phyloP scores from a whole-genome alignment of 2,329 filamentous ascomycete species.

The Phialophora verrucosa region DNA sequence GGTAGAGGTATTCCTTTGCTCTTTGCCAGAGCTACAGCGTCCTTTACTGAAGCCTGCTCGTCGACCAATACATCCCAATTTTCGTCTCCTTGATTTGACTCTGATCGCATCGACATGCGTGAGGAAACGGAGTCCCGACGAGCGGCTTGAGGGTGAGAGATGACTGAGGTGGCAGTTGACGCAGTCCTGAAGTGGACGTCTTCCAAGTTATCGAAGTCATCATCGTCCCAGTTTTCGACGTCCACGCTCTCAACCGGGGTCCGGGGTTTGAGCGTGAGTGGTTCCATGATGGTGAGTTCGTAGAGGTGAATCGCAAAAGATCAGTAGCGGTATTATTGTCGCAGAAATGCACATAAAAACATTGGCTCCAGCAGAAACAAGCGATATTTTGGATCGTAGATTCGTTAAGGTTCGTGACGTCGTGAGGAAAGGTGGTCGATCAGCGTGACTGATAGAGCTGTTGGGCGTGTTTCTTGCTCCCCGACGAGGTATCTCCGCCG shows the following conservation, averaged over 20 bases:
- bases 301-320: conserved; percentile 2
- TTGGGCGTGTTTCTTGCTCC: conserved; percentile 27
- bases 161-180: conserved; percentile 54
- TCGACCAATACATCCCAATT: conserved; percentile 88
- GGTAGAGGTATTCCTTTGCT: conserved; percentile 91
- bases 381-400: conserved; percentile 18
- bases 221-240: conserved; percentile 59
- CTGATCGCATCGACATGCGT: conserved; percentile 79
- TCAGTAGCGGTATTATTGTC: conserved; percentile 15
- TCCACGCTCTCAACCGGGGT: conserved; percentile 45
- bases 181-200: conserved; percentile 53
- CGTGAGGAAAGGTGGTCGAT: conserved; percentile 28
- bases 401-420: conserved; percentile 29
- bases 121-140: conserved; percentile 81
- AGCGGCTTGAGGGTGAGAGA: conserved; percentile 48
- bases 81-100: conserved; percentile 75
- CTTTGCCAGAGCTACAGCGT: conserved; percentile 86
- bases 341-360: conserved; percentile 11
- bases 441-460: conserved; percentile 12
- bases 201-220: conserved; percentile 55
- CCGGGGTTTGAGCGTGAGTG: conserved; percentile 44
- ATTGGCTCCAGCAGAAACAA: conserved; percentile 22
- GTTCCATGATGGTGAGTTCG: conserved; percentile 46
- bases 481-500: conserved; percentile 29
- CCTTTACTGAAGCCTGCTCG: conserved; percentile 80